Percentiles rank a stretch among this genome's conserved stretches.
Evolutionary conservation across 192 early-diverging fungal species (phyloP).

Genomic region (Linnemannia zychae): DNA sequence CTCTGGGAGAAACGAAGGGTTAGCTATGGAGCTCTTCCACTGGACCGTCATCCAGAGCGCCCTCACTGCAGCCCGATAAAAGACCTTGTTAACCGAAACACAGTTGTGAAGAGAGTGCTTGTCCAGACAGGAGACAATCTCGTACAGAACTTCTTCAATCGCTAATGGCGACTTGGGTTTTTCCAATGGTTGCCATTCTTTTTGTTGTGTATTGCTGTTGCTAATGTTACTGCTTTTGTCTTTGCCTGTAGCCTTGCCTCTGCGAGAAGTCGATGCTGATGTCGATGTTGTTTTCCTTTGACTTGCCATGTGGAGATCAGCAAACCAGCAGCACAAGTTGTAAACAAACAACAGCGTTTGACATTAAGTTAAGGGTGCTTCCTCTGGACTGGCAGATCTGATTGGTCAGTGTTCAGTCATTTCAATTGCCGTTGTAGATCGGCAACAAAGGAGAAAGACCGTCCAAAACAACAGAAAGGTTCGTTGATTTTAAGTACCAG

Average conservation of each 20-base stretch:
- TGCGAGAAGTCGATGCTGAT: neutral
- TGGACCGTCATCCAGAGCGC: constrained; percentile 34
- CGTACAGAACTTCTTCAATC: constrained; percentile 48
- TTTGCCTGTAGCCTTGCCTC: neutral
- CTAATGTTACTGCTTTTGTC: neutral
- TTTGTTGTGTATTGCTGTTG: neutral
- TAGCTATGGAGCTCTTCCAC: constrained; percentile 30
- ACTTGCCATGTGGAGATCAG: neutral
- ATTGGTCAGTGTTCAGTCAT: too few species aligned
- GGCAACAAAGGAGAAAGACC: too few species aligned
- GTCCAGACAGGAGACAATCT: constrained; percentile 45
- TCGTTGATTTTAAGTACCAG: too few species aligned
- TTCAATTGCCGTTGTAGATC: too few species aligned
- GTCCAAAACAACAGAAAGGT: too few species aligned
- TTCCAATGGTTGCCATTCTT: neutral
- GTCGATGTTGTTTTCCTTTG: neutral
- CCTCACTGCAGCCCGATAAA: constrained; percentile 36
- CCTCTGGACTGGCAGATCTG: too few species aligned
- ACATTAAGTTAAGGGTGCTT: neutral
- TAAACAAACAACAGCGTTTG: neutral
- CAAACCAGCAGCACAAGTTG: neutral
- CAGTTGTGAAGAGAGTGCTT: constrained; percentile 33
- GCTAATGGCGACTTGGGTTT: constrained; percentile 33
- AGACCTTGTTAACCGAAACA: constrained; percentile 33
- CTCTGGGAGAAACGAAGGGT: constrained; percentile 34